Evolutionary conservation across 2,329 filamentous ascomycete species (phyloP).

Genomic region (Fusarium nematophilum): DNA sequence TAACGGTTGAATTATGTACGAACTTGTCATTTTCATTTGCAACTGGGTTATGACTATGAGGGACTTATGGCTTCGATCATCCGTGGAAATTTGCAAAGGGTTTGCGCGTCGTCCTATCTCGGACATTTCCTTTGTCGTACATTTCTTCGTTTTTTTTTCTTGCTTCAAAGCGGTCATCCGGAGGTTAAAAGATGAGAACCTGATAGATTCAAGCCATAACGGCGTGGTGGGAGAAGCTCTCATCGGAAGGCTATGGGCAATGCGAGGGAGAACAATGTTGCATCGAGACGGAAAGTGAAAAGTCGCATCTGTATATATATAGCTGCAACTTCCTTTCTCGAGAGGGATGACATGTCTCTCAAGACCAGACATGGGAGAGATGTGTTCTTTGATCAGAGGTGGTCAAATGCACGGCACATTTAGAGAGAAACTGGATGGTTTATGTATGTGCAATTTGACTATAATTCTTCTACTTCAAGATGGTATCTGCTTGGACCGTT

Average conservation of each 20-base stretch:
- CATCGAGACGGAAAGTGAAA: conserved; percentile 20
- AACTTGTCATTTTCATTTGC: conserved; percentile 41
- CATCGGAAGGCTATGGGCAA: conserved; percentile 14
- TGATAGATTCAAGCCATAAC: conserved; percentile 41
- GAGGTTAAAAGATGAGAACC: conserved; percentile 43
- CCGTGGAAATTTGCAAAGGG: conserved; percentile 36
- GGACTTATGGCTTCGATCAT: conserved; percentile 44
- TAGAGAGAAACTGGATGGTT: conserved; percentile 32
- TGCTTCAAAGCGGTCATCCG: conserved; percentile 38
- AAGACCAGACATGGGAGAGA: conserved; percentile 28
- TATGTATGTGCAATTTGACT: conserved; percentile 8
- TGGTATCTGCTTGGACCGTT: neutral
- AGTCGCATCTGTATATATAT: conserved; percentile 49
- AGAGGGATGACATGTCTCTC: conserved; percentile 17
- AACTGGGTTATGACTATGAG: conserved; percentile 44
- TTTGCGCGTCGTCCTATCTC: conserved; percentile 29
- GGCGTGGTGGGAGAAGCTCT: conserved; percentile 18
- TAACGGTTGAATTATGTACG: conserved; percentile 45
- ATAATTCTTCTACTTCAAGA: neutral
- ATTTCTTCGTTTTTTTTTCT: conserved; percentile 41
- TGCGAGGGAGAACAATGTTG: conserved; percentile 27
- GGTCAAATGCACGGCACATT: conserved; percentile 23
- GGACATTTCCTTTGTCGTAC: conserved; percentile 41
- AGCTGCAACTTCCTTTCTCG: conserved; percentile 35
- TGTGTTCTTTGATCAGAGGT: conserved; percentile 19